phyloP scores from a whole-genome alignment of 441 rosid species.

The Adansonia madagascariensis region DNA sequence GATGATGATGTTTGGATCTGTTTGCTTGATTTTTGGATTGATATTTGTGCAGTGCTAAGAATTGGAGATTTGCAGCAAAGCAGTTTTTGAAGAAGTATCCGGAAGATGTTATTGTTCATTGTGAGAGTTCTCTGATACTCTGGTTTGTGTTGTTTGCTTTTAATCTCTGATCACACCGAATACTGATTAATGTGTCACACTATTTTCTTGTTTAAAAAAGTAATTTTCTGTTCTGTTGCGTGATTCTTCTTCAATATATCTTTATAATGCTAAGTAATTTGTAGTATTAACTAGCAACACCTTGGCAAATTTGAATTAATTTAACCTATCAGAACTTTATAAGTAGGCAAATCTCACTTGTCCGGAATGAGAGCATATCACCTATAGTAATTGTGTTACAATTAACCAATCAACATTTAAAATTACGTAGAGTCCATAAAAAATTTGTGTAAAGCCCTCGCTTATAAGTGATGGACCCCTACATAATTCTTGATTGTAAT shows the following conservation, averaged over 20 bases:
- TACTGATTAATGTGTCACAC: background rate
- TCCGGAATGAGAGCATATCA: background rate
- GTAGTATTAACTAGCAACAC: background rate
- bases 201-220: background rate
- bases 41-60: conserved; percentile 47
- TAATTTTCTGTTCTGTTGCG: background rate
- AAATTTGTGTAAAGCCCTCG: too few species aligned
- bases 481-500: too few species aligned
- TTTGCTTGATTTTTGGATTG: conserved; percentile 2
- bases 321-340: background rate
- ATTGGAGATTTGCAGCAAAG: conserved; percentile 80
- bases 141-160: background rate
- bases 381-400: too few species aligned
- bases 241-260: background rate
- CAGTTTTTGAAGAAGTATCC: conserved; percentile 64
- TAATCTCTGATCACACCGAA: background rate
- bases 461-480: too few species aligned
- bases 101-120: conserved; percentile 60
- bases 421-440: too few species aligned
- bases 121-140: conserved; percentile 57
- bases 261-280: background rate
- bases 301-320: background rate
- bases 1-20: background rate
- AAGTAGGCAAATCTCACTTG: background rate
- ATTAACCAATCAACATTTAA: too few species aligned